Conservation (phyloP, 1,284 basidiomycete genomes). For the Tilletia walkeri region DNA sequence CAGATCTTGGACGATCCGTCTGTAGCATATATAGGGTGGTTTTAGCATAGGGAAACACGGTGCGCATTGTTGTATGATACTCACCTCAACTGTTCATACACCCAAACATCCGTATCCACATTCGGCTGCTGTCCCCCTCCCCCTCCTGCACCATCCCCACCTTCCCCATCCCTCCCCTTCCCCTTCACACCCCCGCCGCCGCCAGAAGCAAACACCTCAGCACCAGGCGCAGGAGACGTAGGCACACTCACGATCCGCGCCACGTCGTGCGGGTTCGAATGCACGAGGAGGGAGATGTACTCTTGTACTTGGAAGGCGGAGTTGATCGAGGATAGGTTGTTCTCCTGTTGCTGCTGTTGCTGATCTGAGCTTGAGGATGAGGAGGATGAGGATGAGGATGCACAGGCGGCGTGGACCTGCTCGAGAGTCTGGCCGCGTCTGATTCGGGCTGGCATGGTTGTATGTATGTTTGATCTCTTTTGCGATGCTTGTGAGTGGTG, state of each 20-base stretch:
- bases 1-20: constrained; percentile 87
- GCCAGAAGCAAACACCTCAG: constrained; percentile 21
- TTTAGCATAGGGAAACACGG: too few species aligned
- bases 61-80: constrained; percentile 34
- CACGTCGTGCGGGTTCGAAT: constrained; percentile 81
- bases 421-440: constrained; percentile 15
- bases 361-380: constrained; percentile 4
- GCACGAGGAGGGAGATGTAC: constrained; percentile 83
- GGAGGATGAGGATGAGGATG: constrained; percentile 12
- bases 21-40: constrained; percentile 47
- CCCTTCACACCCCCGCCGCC: constrained; percentile 43
- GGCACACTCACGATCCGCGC: constrained; percentile 71
- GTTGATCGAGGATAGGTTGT: constrained; percentile 60
- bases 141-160: constrained; percentile 55
- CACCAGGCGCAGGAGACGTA: constrained; percentile 25
- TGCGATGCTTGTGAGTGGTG: too few species aligned
- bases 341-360: not conserved
- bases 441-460: not conserved
- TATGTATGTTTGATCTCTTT: too few species aligned
- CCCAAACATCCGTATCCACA: constrained; percentile 74
- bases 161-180: constrained; percentile 34
- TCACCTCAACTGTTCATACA: constrained; percentile 88
- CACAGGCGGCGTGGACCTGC: constrained; percentile 1
- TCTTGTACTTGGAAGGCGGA: constrained; percentile 93
- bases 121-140: constrained; percentile 52